These are phyloP conservation scores for Euphorbia pulcherrima DNA, from an alignment of 345 rosid genomes.

Conservation along the genomic window DNA sequence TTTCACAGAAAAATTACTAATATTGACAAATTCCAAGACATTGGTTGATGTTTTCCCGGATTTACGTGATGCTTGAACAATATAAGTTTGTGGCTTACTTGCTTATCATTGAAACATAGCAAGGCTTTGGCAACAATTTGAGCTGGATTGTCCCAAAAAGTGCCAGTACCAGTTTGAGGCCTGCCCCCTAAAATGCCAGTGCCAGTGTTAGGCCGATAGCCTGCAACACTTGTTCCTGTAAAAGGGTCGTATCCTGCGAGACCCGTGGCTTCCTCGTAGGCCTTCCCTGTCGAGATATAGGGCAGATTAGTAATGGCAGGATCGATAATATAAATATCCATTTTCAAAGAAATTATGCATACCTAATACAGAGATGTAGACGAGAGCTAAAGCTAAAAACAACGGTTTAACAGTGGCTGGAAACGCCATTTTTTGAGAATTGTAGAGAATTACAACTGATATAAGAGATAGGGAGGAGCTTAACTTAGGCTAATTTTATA, in stretches of 20 bases:
- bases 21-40: neutral
- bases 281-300: conserved; percentile 37
- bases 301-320: conserved; percentile 6
- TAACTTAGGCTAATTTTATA: conserved; percentile 25
- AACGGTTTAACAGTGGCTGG: conserved; percentile 19
- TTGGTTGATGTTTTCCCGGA: no score
- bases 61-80: neutral
- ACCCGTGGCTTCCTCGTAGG: conserved; percentile 23
- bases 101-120: conserved; percentile 64
- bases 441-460: conserved; percentile 13
- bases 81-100: conserved; percentile 33
- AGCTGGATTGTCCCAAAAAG: conserved; percentile 38
- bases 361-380: conserved; percentile 37
- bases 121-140: conserved; percentile 64
- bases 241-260: neutral
- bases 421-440: conserved; percentile 44
- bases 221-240: neutral
- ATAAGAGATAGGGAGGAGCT: conserved; percentile 13
- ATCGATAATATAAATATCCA: conserved; percentile 2
- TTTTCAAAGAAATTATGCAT: neutral
- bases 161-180: conserved; percentile 13
- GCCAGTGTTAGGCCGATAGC: neutral
- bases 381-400: conserved; percentile 27
- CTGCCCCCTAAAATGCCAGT: neutral
- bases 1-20: neutral